Conservation (phyloP, 169 alveolate species). For the Eimeria tenella region DNA sequence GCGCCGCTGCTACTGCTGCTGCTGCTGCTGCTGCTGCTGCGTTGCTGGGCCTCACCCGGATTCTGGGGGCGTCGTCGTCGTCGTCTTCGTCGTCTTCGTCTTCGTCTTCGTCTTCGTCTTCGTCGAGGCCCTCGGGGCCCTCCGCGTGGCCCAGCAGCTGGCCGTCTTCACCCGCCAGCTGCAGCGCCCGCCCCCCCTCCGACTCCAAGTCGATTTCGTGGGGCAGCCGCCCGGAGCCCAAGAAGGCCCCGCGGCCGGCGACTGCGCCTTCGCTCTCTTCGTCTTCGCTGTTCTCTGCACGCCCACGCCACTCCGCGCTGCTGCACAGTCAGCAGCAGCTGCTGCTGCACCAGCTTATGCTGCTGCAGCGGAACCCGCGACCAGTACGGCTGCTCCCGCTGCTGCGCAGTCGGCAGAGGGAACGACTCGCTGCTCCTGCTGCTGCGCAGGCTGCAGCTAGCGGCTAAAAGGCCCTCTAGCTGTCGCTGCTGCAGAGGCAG, state of each 20-base stretch:
- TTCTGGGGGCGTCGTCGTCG: slow-evolving; percentile 50
- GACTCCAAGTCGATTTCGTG: slow-evolving; percentile 37
- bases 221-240: slow-evolving; percentile 16
- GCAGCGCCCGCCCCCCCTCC: background rate
- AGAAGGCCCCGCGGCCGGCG: slow-evolving; percentile 1
- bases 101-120: slow-evolving; percentile 16
- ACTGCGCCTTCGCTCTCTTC: slow-evolving; percentile 14
- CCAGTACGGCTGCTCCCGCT: no score
- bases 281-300: slow-evolving; percentile 11
- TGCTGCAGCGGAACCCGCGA: background rate
- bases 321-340: background rate
- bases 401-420: no score
- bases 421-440: no score
- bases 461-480: no score
- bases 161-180: background rate
- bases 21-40: no score
- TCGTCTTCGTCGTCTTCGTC: slow-evolving; percentile 48
- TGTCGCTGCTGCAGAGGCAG: no score
- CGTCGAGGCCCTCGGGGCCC: background rate
- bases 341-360: background rate
- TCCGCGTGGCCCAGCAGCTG: background rate
- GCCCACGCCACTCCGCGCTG: background rate
- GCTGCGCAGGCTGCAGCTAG: no score
- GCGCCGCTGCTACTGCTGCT: no score
- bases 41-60: background rate